Conservation (phyloP, 2,329 filamentous ascomycete genomes). For the Claviceps capensis region DNA sequence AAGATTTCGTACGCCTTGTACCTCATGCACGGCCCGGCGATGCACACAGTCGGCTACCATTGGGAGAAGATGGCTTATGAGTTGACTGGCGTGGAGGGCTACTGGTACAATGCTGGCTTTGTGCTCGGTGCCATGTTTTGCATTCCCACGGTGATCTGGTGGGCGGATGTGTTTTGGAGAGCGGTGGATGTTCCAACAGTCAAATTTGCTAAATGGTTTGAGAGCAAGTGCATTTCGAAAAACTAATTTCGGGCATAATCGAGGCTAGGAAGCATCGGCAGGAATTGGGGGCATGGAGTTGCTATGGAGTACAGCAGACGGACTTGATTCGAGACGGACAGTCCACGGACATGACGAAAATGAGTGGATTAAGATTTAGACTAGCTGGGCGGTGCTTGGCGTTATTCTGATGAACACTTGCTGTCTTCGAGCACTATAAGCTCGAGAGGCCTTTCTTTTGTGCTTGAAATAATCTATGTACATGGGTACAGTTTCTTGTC, state of each 20-base stretch:
- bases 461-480: too few relatives aligned
- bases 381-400: not conserved
- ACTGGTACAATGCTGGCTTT: constrained; percentile 32
- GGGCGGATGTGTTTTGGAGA: constrained; percentile 42
- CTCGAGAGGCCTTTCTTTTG: not conserved
- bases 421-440: not conserved
- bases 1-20: constrained; percentile 48
- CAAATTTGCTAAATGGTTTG: constrained; percentile 41
- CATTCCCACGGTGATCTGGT: constrained; percentile 38
- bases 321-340: not conserved
- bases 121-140: constrained; percentile 31
- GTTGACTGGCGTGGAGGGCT: constrained; percentile 32
- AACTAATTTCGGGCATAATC: constrained; percentile 4
- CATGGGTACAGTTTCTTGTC: too few relatives aligned
- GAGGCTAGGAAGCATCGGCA: not conserved
- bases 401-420: not conserved
- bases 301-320: not conserved
- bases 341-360: not conserved
- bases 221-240: constrained; percentile 27
- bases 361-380: not conserved
- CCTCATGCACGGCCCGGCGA: constrained; percentile 44
- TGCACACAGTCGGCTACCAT: constrained; percentile 39
- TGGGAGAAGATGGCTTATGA: constrained; percentile 34
- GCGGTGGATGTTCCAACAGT: constrained; percentile 42
- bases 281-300: not conserved